Base-by-base conservation (phyloP, 495 filamentous ascomycete genomes). In the Apiosordaria backusii region DNA sequence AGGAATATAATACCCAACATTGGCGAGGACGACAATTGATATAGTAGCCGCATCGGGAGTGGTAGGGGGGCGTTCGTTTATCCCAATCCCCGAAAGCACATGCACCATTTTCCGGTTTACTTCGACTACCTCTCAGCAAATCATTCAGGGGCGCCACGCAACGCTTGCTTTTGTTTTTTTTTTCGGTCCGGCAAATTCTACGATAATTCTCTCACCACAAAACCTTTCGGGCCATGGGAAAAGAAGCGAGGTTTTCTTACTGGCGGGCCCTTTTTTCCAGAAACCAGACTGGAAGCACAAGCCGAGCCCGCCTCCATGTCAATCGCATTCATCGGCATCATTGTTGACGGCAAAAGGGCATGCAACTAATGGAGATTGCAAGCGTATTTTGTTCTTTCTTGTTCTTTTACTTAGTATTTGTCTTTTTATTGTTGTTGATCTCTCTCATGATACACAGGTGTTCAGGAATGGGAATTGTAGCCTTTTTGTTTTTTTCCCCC, bases 401-500 rank as follows among this genome's bases (percentile, higher is more conserved):
- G 35, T 13, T 2, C 5, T 45, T 13, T 7, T 7, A 45, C n/a
- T n/a, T n/a, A n/a, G n/a, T n/a, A n/a, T n/a, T n/a, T n/a, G n/a
- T n/a, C n/a, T n/a, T n/a, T n/a, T n/a, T n/a, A n/a, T n/a, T n/a
- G 35, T 61, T 61, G 15, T 55, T 63, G 27, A 40, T n/a, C n/a
- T n/a, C n/a, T 27, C 54, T 63, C 50, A 69, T 65, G 61, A 60
- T 64, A 65, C 59, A 63, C 57, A 22, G 62, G 70, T 65, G 27
- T 64, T 68, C n/a, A 61, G 55, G 61, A 63, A 63, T 19, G 60
- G 61, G 50, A 69, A 60, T 61, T 9, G 50, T 61, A 61, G n/a
- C 22, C 26, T 65, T 61, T 25, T 65, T 53, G 6, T 3, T 35
- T 64, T 64, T 52, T 19, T 57, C 25, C n/a, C n/a, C n/a, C 16